Evolutionary conservation across 2,329 filamentous ascomycete genomes (phyloP).

Genomic region (Chalaropsis ovoidea): DNA sequence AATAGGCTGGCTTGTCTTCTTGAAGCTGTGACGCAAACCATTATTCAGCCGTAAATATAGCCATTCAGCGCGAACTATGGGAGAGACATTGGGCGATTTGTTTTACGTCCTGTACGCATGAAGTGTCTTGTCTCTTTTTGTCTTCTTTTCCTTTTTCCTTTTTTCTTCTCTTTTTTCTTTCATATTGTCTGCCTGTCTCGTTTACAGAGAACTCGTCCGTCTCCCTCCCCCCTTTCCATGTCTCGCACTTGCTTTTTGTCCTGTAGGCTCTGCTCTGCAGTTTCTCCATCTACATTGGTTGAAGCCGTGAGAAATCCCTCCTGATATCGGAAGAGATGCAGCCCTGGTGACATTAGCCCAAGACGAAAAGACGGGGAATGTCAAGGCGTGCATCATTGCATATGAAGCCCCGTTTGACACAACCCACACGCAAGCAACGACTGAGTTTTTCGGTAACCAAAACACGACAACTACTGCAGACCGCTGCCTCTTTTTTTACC

Average conservation of each 20-base stretch:
- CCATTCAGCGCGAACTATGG: not conserved
- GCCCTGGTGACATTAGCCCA: not conserved
- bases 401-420: not conserved
- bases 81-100: not conserved
- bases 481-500: not conserved
- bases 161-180: not conserved
- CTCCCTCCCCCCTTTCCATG: not conserved
- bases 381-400: not conserved
- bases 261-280: not conserved
- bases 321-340: not conserved
- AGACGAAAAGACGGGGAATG: not conserved
- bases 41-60: not conserved
- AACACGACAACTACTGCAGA: not conserved
- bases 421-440: no score
- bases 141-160: not conserved
- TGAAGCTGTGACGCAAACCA: not conserved
- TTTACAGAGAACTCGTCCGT: not conserved
- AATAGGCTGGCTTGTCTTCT: not conserved
- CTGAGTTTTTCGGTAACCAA: not conserved
- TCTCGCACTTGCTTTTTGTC: not conserved
- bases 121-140: not conserved
- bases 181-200: not conserved
- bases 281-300: not conserved
- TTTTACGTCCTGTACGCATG: not conserved
- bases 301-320: not conserved